A percentile compares a stretch with the other conserved stretches of the same genome.
Conservation (phyloP, 2,329 filamentous ascomycete species). For the Aspergillus alliaceus region DNA sequence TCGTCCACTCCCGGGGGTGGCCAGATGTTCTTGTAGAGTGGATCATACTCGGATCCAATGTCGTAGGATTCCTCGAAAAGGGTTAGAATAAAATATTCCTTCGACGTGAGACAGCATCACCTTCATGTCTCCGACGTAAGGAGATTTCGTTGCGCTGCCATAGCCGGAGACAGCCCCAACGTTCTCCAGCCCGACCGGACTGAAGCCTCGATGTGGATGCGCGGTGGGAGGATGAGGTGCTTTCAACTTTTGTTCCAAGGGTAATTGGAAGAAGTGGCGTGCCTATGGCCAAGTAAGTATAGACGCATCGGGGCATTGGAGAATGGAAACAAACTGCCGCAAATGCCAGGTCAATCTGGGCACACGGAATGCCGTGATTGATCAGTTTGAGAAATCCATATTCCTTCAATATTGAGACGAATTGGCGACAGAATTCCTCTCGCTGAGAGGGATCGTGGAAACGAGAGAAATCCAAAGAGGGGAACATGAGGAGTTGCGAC, state of each 20-base stretch:
- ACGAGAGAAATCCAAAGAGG: background rate
- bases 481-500: background rate
- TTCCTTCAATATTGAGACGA: background rate
- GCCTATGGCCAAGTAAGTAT: background rate
- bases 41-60: conserved; percentile 45
- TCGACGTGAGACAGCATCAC: background rate
- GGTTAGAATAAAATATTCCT: background rate
- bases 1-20: conserved; percentile 45
- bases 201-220: background rate
- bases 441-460: background rate
- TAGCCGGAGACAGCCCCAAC: background rate
- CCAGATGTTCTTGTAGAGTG: conserved; percentile 48
- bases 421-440: background rate
- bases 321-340: background rate
- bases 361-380: background rate
- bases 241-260: background rate
- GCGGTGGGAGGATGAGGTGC: background rate
- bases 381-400: background rate
- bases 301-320: background rate
- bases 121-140: background rate
- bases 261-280: background rate
- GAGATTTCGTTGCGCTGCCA: background rate
- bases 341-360: background rate
- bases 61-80: conserved; percentile 39
- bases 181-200: background rate